A percentile compares a stretch with the other conserved stretches of the same genome.
Evolutionary conservation across 805 yeast genomes (phyloP).

Genomic region (Saccharomycopsis fodiens): DNA sequence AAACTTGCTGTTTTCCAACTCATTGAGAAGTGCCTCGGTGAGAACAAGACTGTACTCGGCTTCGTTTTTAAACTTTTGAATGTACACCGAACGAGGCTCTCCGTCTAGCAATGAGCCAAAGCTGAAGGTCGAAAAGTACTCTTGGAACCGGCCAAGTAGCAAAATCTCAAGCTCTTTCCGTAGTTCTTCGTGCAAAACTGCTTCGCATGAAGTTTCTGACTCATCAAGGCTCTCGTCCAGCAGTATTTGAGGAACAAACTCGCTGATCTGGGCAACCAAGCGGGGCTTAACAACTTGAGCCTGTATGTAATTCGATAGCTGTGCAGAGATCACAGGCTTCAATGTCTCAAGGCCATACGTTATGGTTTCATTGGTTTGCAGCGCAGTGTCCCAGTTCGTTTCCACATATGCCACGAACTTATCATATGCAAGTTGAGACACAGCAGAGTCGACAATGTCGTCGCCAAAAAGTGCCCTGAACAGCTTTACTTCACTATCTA

Average conservation of each 20-base stretch:
- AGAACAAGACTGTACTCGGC: background rate
- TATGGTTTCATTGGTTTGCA: background rate
- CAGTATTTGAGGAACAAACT: background rate
- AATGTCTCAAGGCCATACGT: background rate
- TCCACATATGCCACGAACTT: background rate
- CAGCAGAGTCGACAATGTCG: background rate
- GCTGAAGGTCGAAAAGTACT: background rate
- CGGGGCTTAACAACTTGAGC: background rate
- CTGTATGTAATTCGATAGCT: background rate
- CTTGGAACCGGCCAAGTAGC: background rate
- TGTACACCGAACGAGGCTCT: background rate
- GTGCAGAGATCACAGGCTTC: background rate
- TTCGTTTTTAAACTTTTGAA: background rate
- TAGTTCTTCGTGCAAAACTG: background rate
- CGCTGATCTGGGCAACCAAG: background rate
- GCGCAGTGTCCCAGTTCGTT: background rate
- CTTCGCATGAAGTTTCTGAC: background rate
- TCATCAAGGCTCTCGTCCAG: background rate
- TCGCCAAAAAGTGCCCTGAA: background rate
- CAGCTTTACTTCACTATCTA: background rate
- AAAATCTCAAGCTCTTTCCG: background rate
- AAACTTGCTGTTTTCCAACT: background rate
- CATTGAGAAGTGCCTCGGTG: background rate
- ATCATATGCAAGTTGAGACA: background rate
- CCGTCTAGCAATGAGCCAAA: too few species aligned